These are phyloP conservation scores for Dichotomocladium elegans DNA, from an alignment of 371 early-diverging fungal genomes.

Conservation along the genomic window DNA sequence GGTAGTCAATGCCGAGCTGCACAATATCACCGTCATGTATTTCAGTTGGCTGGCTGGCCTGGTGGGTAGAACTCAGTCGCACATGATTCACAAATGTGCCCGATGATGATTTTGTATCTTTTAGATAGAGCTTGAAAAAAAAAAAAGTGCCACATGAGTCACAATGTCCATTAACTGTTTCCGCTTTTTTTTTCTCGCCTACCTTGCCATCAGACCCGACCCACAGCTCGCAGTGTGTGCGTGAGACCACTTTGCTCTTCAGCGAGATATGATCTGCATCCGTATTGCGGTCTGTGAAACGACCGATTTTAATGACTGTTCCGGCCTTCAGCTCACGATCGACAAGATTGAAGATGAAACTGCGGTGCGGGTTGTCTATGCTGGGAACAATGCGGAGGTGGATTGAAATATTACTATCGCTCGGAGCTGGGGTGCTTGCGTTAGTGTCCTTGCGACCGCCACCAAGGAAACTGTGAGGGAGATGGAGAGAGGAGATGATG, in stretches of 20 bases:
- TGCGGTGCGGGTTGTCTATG: conserved; percentile 59
- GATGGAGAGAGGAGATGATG: too few relatives aligned
- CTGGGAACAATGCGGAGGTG: conserved; percentile 74
- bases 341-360: conserved; percentile 73
- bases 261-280: conserved; percentile 69
- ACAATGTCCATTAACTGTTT: not conserved
- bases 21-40: conserved; percentile 89
- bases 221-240: conserved; percentile 93
- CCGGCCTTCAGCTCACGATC: conserved; percentile 69
- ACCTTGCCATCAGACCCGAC: conserved; percentile 74
- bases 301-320: conserved; percentile 63
- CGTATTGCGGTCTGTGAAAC: conserved; percentile 66
- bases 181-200: not conserved
- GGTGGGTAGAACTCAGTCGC: conserved; percentile 80
- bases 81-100: conserved; percentile 96
- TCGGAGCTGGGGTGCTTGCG: too few relatives aligned
- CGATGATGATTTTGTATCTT: conserved; percentile 90
- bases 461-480: too few relatives aligned
- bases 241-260: conserved; percentile 89
- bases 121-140: conserved; percentile 62
- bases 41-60: conserved; percentile 75
- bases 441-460: not conserved
- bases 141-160: not conserved
- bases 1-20: conserved; percentile 95
- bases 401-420: not conserved